Conservation (phyloP, 768 basidiomycete genomes). For the Boletus vermiculosoides region DNA sequence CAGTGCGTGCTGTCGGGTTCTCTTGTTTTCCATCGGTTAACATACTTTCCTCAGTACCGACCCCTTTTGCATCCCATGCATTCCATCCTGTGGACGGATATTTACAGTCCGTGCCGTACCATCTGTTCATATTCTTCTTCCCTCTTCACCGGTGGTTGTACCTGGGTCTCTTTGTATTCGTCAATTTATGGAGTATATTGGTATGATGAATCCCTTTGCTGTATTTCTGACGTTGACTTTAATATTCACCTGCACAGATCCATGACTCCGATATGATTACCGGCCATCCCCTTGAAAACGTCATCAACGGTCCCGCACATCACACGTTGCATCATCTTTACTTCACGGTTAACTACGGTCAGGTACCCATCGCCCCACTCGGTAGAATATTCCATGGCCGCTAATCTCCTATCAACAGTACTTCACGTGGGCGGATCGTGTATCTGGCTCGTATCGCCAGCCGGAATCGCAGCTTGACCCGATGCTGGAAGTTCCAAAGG, state of each 20-base stretch:
- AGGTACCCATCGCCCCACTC: conserved; percentile 49
- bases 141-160: conserved; percentile 86
- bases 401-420: conserved; percentile 55
- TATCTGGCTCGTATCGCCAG: conserved; percentile 83
- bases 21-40: conserved; percentile 5
- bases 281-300: conserved; percentile 78
- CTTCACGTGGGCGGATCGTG: conserved; percentile 92
- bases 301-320: conserved; percentile 98
- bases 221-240: not conserved
- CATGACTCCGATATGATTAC: conserved; percentile 99
- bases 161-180: conserved; percentile 82
- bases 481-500: conserved; percentile 53
- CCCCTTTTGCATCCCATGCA: conserved; percentile 95
- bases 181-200: conserved; percentile 94
- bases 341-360: conserved; percentile 96
- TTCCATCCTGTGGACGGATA: conserved; percentile 98
- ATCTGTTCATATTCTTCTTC: conserved; percentile 86
- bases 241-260: conserved; percentile 53
- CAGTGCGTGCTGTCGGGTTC: conserved; percentile 48
- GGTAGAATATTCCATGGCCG: not conserved
- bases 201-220: conserved; percentile 41
- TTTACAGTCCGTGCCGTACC: conserved; percentile 91
- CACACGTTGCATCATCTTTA: conserved; percentile 97
- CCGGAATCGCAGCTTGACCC: conserved; percentile 86
- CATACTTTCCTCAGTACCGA: conserved; percentile 64